Evolutionary conservation across 2,329 filamentous ascomycete genomes (phyloP).

Genomic region (Neurospora crassa): DNA sequence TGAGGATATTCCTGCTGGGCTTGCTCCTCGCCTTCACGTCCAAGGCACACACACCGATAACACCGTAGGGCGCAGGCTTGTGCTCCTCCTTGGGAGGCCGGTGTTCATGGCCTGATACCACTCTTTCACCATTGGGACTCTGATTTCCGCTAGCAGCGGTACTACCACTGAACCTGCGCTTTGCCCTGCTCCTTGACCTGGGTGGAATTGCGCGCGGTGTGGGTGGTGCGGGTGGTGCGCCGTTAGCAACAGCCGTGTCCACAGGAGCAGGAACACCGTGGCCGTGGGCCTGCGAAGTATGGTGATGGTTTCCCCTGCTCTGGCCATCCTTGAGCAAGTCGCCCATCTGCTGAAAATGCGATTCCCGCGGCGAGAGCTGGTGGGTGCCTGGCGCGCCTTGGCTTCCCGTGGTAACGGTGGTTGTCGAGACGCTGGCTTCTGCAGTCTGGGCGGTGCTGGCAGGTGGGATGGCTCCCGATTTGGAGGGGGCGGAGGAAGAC

Average conservation of each 20-base stretch:
- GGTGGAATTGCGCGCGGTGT: constrained; percentile 36
- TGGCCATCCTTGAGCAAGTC: constrained; percentile 35
- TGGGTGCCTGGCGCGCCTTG: constrained; percentile 35
- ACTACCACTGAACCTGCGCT: constrained; percentile 71
- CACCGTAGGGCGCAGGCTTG: constrained; percentile 51
- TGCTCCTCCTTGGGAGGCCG: constrained; percentile 51
- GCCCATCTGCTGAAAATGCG: constrained; percentile 26
- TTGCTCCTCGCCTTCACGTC: constrained; percentile 96
- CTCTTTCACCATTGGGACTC: constrained; percentile 65
- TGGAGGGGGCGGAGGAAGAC: constrained; percentile 27
- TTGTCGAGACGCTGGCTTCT: constrained; percentile 40
- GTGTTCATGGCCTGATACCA: constrained; percentile 27
- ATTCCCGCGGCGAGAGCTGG: constrained; percentile 36
- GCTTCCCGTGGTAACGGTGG: constrained; percentile 41
- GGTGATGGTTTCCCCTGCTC: constrained; percentile 5
- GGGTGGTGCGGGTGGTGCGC: constrained; percentile 16
- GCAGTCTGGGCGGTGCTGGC: constrained; percentile 30
- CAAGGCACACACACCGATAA: constrained; percentile 89
- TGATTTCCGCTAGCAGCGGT: constrained; percentile 67
- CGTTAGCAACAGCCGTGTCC: constrained; percentile 1
- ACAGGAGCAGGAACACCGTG: neutral
- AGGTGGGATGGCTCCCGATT: constrained; percentile 25
- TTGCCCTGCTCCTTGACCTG: constrained; percentile 57
- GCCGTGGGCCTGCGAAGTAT: neutral
- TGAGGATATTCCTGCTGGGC: constrained; percentile 91